phyloP scores from a whole-genome alignment of 176 grass and related monocot species.

The Microstegium vimineum region DNA sequence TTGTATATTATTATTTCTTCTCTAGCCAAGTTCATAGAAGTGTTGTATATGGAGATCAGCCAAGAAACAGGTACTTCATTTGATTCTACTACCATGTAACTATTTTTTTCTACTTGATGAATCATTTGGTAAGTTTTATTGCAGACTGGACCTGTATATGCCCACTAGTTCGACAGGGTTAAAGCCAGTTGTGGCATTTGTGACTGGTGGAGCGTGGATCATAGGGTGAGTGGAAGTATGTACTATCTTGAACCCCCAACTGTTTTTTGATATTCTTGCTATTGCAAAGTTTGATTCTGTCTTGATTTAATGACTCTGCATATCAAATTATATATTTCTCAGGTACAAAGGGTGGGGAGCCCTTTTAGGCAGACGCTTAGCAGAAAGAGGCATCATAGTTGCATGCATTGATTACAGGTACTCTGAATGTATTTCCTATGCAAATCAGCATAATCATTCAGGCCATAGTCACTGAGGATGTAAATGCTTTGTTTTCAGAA shows the following conservation, averaged over 20 bases:
- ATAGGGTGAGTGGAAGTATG: constrained; percentile 83
- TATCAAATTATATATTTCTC: constrained; percentile 3
- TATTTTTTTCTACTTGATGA: background rate
- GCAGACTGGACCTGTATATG: constrained; percentile 91
- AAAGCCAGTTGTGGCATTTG: constrained; percentile 72
- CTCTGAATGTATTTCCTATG: background rate
- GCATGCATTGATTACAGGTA: constrained; percentile 98
- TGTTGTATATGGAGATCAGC: constrained; percentile 82
- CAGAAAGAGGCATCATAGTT: constrained; percentile 94
- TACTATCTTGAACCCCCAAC: background rate
- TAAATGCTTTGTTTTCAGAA: constrained; percentile 54
- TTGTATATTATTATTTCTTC: constrained; percentile 98
- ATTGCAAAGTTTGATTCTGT: background rate
- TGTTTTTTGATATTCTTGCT: background rate
- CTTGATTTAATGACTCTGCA: background rate
- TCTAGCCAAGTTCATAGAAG: constrained; percentile 81
- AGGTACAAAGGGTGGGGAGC: constrained; percentile 99
- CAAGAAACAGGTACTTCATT: constrained; percentile 73
- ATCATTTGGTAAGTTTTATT: background rate
- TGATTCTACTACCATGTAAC: background rate
- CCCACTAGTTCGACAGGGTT: constrained; percentile 40
- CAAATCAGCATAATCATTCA: background rate
- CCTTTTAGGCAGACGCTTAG: constrained; percentile 89
- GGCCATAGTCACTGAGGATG: constrained; percentile 21
- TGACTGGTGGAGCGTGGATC: constrained; percentile 94